Conservation (phyloP, 371 early-diverging fungal genomes). For the Nematocida sp. region DNA sequence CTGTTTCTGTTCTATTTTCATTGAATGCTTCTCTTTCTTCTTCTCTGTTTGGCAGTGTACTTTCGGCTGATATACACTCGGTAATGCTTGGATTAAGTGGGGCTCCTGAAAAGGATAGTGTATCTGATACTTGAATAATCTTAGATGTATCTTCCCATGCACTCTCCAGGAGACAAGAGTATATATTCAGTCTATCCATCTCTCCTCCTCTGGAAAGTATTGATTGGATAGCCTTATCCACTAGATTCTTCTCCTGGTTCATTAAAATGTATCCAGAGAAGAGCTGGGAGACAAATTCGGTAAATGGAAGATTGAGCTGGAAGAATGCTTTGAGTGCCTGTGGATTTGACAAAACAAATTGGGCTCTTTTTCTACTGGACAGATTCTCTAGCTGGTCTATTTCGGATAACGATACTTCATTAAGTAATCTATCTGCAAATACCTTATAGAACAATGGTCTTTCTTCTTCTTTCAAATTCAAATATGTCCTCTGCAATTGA, state of each 20-base stretch:
- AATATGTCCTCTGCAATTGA: conserved; percentile 20
- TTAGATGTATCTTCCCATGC: neutral
- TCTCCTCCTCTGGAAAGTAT: neutral
- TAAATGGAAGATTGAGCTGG: conserved; percentile 22
- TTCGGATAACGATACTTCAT: neutral
- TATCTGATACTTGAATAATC: neutral
- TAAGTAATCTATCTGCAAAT: conserved; percentile 30
- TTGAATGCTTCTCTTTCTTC: neutral
- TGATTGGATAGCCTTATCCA: conserved; percentile 10
- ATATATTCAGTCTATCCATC: conserved; percentile 37
- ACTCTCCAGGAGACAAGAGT: conserved; percentile 9
- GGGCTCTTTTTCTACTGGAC: conserved; percentile 36
- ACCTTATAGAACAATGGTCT: conserved; percentile 35
- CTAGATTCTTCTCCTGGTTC: conserved; percentile 24
- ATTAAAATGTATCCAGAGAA: conserved; percentile 19
- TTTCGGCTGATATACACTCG: neutral
- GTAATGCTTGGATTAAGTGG: conserved; percentile 1
- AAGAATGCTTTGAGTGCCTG: conserved; percentile 4
- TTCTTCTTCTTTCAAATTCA: conserved; percentile 17
- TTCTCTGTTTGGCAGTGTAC: too few species aligned
- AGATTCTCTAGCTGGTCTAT: neutral
- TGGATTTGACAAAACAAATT: conserved; percentile 35
- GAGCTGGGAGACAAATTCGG: conserved; percentile 15
- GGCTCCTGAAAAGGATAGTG: neutral
- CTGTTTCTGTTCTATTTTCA: neutral